Evolutionary conservation across 2,329 filamentous ascomycete genomes (phyloP).

Genomic region (Akanthomyces muscarius): DNA sequence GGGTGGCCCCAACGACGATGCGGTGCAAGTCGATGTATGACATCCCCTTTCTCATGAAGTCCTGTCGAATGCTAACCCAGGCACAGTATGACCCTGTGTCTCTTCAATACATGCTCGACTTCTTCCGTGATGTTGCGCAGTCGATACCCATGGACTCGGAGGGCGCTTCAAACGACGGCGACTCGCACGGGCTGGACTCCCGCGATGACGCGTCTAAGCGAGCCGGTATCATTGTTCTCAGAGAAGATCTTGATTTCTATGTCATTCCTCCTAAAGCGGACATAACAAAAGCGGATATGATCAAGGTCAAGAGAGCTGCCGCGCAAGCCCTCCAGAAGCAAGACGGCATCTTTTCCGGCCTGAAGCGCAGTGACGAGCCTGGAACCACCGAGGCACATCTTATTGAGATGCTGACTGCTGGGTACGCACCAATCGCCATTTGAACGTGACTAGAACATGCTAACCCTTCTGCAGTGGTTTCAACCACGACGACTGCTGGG

Average conservation of each 20-base stretch:
- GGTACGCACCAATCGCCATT: slow-evolving; percentile 53
- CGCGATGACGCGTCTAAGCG: slow-evolving; percentile 80
- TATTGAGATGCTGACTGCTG: slow-evolving; percentile 98
- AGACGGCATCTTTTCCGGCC: slow-evolving; percentile 90
- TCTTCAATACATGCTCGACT: slow-evolving; percentile 98
- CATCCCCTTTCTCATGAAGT: neutral
- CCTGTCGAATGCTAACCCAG: slow-evolving; percentile 7
- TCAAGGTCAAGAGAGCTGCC: slow-evolving; percentile 90
- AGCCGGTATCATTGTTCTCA: slow-evolving; percentile 92
- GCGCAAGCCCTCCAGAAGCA: slow-evolving; percentile 82
- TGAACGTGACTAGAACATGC: slow-evolving; percentile 16
- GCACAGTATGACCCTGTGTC: slow-evolving; percentile 91
- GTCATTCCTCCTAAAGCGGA: slow-evolving; percentile 83
- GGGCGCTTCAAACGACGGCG: slow-evolving; percentile 58
- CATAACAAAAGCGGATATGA: slow-evolving; percentile 86
- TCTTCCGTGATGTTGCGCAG: slow-evolving; percentile 93
- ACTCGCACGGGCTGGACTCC: slow-evolving; percentile 65
- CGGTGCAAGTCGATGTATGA: slow-evolving; percentile 95
- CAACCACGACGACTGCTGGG: slow-evolving; percentile 93
- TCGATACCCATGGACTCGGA: slow-evolving; percentile 83
- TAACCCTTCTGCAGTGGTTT: slow-evolving; percentile 64
- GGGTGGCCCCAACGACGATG: slow-evolving; percentile 89
- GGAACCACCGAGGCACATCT: slow-evolving; percentile 97
- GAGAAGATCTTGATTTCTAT: slow-evolving; percentile 97
- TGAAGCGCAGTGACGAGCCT: slow-evolving; percentile 91